Evolutionary conservation across 2,329 filamentous ascomycete species (phyloP), one percentile per base, ranked within the genome.

Genomic region (Sporothrix humicola): DNA sequence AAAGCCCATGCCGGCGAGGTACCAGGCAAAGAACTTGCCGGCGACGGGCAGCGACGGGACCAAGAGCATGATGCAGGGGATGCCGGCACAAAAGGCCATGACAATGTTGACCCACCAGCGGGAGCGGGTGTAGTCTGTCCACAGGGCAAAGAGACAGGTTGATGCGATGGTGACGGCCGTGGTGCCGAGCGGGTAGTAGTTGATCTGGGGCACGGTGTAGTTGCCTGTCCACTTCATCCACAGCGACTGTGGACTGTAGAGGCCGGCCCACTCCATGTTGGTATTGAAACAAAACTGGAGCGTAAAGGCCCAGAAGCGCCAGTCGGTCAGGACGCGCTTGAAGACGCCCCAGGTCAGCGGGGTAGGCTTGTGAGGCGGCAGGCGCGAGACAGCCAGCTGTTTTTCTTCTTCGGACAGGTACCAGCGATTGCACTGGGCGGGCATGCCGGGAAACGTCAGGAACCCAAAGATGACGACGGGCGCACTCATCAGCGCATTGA

Each of bases 221-320:
- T 77, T 77, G n/a, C 78, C 79, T 4, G 78, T 79, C 0, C 80
- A 82, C 76, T 87, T 85, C 78, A 87, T 80, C 77, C 83, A 87
- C 0, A 87, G 80, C 0, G 88, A 83, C 79, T 93, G 92, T 13
- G 87, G 85, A 69, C 87, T 89, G 80, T 92, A 93, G 0, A 89
- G 91, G 78, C 93, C 91, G 89, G 91, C 79, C 93, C 91, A 0
- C 89, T 91, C 78, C 73, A 74, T 73, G 48, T 71, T 52, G 48
- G 92, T 90, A 42, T 90, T 90, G 0, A 90, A 91, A 59, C 93
- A 89, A 75, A 92, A 87, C 90, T 90, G 92, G 0, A 92, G 85
- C 3, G 88, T 85, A 76, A 92, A 92, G 0, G 88, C 89, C 83
- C 89, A 91, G 84, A 87, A 91, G 77, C 90, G 86, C 86, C 87